Evolutionary conservation across 2,329 filamentous ascomycete species (phyloP), one percentile per base, ranked within the genome.

Genomic region (Claviceps africana): DNA sequence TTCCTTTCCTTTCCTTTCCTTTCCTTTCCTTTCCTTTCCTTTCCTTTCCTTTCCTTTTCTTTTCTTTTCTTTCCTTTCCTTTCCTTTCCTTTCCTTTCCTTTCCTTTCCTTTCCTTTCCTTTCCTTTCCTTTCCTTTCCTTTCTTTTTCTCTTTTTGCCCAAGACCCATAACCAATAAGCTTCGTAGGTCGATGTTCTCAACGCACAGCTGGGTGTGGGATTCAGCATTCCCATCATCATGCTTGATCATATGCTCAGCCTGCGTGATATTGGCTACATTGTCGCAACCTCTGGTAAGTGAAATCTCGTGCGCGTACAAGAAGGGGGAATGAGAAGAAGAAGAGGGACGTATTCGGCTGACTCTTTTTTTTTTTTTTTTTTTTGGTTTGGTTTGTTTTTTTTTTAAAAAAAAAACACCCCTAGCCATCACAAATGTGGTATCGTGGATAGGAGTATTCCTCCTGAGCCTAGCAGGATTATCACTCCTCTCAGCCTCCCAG

Each of bases 151-250:
- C 31, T 1, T 37, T 37, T 37, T 11, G 31, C 31, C 30, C 15
- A 21, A 9, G 9, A 25, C 42, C 11, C 40, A 19, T 39, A 35
- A 50, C 44, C 53, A 54, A 45, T 53, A 19, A 30, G 2, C 11
- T 4, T n/a, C 39, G 1, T 48, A 77, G 73, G 66, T 75, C 22
- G 68, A 77, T 47, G 67, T 77, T 10, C 66, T 77, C 51, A 78
- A 78, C 56, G 61, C 67, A 2, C 72, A 78, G 58, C 69, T 78
- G 56, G 74, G 74, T 0, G 59, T 76, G 6, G 75, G 72, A 3
- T 78, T 78, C 56, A 70, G 72, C 0, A 67, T 77, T 2, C 75
- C 75, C 0, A 67, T 78, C 2, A 62, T 76, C 1, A 71, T 72
- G 64, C 67, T 77, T 15, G 67, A 69, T 40, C 58, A 67, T 7